Evolutionary conservation across 2,329 filamentous ascomycete genomes (phyloP), one percentile per base, ranked within the genome.

Genomic region (Talaromyces sp.): DNA sequence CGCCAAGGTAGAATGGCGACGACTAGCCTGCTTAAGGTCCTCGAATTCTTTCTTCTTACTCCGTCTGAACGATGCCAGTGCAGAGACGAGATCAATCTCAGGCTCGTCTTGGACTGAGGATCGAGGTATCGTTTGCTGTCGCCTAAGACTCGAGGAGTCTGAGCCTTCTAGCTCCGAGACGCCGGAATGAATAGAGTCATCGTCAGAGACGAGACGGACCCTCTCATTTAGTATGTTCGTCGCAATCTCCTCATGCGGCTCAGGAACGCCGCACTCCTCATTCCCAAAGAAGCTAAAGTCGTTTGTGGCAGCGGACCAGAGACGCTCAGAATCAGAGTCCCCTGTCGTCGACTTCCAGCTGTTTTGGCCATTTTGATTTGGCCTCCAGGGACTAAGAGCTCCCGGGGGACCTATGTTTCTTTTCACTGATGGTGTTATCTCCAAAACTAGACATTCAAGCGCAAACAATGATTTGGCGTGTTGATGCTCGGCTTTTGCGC

Each of bases 281-380:
- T 85, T 84, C 0, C 79, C 82, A 65, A 88, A 88, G 73, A 87
- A 87, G 33, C 83, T 85, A 67, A 88, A 88, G 70, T 88, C 86
- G 60, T 83, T 79, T 64, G 81, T 78, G 3, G 85, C 84, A 9
- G 85, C 85, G 59, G 82, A 79, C 86, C 85, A 88, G 11, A 88
- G 79, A 3, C 82, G 81, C 70, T 88, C 86, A 4, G 82, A 84
- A 69, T 88, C 86, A 9, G 78, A 75, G 67, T 88, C 86, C 56
- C 86, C 84, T 0, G 85, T 88, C 35, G 83, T 83, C 7, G 85
- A 87, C 67, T 82, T 83, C 7, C 78, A 81, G 9, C 76, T 75
- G 52, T 78, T 78, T 39, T 80, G 78, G 73, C 81, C 82, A 35
- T 81, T 79, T 19, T 77, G 81, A 2, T 80, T 71, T 9, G 77